A percentile compares a stretch with the other conserved stretches of the same genome.
phyloP scores from a whole-genome alignment of 2,329 filamentous ascomycete genomes.

The Pseudocercospora ulei region DNA sequence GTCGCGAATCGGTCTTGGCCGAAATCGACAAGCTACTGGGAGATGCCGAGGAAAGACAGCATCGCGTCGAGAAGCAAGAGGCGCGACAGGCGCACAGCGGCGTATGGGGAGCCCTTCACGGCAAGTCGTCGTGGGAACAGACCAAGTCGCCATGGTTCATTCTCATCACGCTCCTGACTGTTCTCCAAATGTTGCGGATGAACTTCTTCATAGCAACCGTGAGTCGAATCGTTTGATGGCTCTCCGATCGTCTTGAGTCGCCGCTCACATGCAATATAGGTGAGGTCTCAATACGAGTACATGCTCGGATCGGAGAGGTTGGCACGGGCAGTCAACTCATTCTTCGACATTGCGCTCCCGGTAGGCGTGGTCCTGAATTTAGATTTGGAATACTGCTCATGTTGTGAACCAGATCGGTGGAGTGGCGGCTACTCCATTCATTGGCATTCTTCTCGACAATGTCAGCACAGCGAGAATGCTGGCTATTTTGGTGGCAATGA shows the following conservation, averaged over 20 bases:
- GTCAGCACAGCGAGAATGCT: constrained; percentile 63
- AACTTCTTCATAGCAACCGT: constrained; percentile 90
- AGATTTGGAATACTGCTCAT: background rate
- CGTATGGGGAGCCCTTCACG: constrained; percentile 80
- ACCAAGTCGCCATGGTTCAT: constrained; percentile 74
- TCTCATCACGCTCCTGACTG: constrained; percentile 69
- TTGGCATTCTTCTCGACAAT: constrained; percentile 68
- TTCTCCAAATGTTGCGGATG: constrained; percentile 46
- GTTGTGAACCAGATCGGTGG: constrained; percentile 50
- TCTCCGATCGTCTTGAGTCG: too few relatives aligned
- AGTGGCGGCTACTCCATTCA: constrained; percentile 74
- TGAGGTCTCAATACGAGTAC: constrained; percentile 65
- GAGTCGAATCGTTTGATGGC: too few relatives aligned
- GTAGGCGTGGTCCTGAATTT: constrained; percentile 16
- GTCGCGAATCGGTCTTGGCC: constrained; percentile 54
- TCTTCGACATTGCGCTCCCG: constrained; percentile 75
- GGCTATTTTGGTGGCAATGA: constrained; percentile 56
- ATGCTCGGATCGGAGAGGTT: constrained; percentile 55
- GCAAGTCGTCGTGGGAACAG: constrained; percentile 58
- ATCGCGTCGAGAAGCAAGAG: constrained; percentile 19
- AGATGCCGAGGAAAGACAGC: constrained; percentile 50
- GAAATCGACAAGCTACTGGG: constrained; percentile 66
- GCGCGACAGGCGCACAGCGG: constrained; percentile 45
- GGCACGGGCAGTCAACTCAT: constrained; percentile 63
- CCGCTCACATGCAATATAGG: too few relatives aligned